Evolutionary conservation across 1,284 basidiomycete species (phyloP).

Genomic region (Phellopilus nigrolimitatus): DNA sequence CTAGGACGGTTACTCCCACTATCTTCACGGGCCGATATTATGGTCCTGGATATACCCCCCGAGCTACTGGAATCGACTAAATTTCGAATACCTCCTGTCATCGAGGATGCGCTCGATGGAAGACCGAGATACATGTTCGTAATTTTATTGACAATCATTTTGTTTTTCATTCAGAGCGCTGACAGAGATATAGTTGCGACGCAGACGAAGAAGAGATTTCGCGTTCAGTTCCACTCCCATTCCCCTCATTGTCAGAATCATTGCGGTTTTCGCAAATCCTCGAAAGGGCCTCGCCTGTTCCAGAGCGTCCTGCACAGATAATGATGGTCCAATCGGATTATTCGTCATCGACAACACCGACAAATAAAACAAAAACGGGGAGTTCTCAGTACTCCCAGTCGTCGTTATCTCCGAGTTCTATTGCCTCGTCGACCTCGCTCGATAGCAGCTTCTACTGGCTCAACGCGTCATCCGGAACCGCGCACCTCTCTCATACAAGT

Average conservation of each 20-base stretch:
- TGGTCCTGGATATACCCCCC: slow-evolving; percentile 59
- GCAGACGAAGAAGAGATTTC: slow-evolving; percentile 16
- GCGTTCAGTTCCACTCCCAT: slow-evolving; percentile 8
- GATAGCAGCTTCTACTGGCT: slow-evolving; percentile 1
- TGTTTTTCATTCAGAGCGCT: background rate
- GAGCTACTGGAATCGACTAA: slow-evolving; percentile 66
- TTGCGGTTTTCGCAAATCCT: background rate
- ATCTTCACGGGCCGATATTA: slow-evolving; percentile 58
- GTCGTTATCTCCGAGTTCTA: slow-evolving; percentile 6
- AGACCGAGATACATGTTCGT: slow-evolving; percentile 49
- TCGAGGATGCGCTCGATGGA: slow-evolving; percentile 59
- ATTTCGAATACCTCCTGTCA: slow-evolving; percentile 67
- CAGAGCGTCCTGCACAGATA: background rate
- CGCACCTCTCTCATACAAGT: background rate
- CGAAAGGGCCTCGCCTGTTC: background rate
- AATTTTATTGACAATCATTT: background rate
- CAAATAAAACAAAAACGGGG: background rate
- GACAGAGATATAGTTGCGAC: slow-evolving; percentile 11
- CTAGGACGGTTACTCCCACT: slow-evolving; percentile 60
- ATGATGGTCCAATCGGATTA: background rate
- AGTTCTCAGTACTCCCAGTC: background rate
- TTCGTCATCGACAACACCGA: background rate
- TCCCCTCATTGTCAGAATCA: slow-evolving; percentile 4
- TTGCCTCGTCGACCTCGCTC: background rate
- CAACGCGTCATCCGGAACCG: background rate